Conservation (phyloP, 2,329 filamentous ascomycete species). For the Trichoderma koningiopsis region DNA sequence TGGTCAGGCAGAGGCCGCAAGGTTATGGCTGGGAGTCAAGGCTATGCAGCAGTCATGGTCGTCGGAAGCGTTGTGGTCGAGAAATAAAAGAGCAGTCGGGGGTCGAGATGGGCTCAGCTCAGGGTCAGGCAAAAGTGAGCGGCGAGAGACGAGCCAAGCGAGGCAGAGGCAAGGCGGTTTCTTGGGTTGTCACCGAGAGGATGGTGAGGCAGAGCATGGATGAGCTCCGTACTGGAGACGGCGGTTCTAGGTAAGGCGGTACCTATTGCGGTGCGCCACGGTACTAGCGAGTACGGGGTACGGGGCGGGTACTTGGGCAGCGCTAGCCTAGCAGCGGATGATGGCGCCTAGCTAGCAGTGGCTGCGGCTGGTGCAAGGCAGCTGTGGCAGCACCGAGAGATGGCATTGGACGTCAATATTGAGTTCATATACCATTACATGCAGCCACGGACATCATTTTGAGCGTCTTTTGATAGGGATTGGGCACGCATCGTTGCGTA, state of each 20-base stretch:
- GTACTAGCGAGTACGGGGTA: slow-evolving; percentile 10
- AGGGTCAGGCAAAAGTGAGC: slow-evolving; percentile 14
- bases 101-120: slow-evolving; percentile 13
- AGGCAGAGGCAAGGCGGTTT: slow-evolving; percentile 4
- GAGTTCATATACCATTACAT: neutral
- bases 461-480: neutral
- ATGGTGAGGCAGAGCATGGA: neutral
- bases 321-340: neutral
- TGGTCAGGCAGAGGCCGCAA: slow-evolving; percentile 17
- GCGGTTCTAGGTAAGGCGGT: no score
- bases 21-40: neutral
- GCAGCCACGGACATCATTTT: neutral
- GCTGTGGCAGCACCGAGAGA: neutral
- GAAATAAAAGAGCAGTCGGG: neutral
- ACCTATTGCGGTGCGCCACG: no score
- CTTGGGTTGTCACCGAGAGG: slow-evolving; percentile 9
- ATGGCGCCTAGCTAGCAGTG: neutral
- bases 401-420: no score
- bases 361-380: neutral
- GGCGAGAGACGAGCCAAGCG: neutral
- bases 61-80: neutral
- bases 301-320: slow-evolving; percentile 5
- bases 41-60: slow-evolving; percentile 22
- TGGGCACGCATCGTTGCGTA: neutral
- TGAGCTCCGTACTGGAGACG: neutral